These are phyloP conservation scores for Coleophoma cylindrospora DNA, from an alignment of 2,329 filamentous ascomycete species.

Conservation along the genomic window DNA sequence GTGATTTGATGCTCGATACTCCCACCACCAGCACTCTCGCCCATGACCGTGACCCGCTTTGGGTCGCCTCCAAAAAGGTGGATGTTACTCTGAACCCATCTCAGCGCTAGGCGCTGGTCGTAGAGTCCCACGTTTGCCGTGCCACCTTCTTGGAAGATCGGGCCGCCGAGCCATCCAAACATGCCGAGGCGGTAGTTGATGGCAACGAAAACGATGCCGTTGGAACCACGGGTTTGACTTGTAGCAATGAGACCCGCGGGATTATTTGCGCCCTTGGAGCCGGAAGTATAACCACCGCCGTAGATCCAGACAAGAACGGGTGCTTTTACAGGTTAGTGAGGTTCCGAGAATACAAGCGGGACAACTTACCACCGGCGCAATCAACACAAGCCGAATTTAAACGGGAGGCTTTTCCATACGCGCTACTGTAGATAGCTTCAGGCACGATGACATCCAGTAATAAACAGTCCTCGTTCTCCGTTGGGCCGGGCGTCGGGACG, in stretches of 20 bases:
- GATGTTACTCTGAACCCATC: constrained; percentile 49
- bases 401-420: not conserved
- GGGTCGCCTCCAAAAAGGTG: constrained; percentile 47
- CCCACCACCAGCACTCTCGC: constrained; percentile 39
- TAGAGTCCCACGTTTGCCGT: constrained; percentile 41
- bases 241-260: constrained; percentile 33
- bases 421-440: constrained; percentile 1
- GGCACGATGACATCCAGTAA: constrained; percentile 40
- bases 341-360: too few relatives aligned
- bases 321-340: constrained; percentile 31
- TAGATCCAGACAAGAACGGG: constrained; percentile 46
- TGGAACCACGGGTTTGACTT: constrained; percentile 20
- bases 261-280: constrained; percentile 32
- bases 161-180: constrained; percentile 27
- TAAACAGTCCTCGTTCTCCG: constrained; percentile 35
- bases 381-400: too few relatives aligned
- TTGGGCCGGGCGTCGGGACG: constrained; percentile 7
- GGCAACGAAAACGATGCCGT: constrained; percentile 30
- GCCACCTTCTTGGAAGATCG: constrained; percentile 34
- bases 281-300: constrained; percentile 40
- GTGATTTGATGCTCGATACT: constrained; percentile 51
- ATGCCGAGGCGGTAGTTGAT: constrained; percentile 31
- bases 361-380: too few relatives aligned
- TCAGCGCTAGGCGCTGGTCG: constrained; percentile 47
- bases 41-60: constrained; percentile 39